Base-by-base conservation (phyloP, 2,329 filamentous ascomycete species). In the Ascochyta clinopodiicola region DNA sequence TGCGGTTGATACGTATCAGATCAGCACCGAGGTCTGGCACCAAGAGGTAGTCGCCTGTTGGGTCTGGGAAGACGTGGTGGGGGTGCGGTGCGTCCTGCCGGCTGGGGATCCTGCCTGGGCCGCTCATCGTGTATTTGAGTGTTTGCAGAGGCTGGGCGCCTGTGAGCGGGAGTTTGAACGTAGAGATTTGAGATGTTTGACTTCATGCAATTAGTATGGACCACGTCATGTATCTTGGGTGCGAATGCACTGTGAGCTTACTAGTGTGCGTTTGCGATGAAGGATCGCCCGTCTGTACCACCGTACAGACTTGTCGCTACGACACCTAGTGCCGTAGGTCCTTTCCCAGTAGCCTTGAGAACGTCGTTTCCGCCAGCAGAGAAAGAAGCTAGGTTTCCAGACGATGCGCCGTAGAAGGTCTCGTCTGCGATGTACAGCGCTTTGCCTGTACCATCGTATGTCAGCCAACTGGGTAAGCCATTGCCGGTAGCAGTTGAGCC, bases 81-180 rank as follows among this genome's bases (percentile, higher is more conserved):
- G 82, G 83, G 61, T 86, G 84, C 6, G 83, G 77, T 5, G 77
- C 78, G 52, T 85, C 80, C 67, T 86, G 84, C n/a, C 84, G 80
- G 27, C 63, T 68, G 4, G 80, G 71, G 40, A 77, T 73, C 10
- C 81, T 75, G 0, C 82, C 82, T 0, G 76, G 75, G 1, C 60
- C 60, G 32, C 46, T 44, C 66, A 71, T 69, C 2, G 63, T 71
- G 36, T 66, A 73, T 44, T 70, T 69, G 19, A 74, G 21, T 7
- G 66, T 64, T 44, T 73, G 69, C 1, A 71, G 61, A 7, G 69
- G 62, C 44, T 66, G 62, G 15, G 63, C 64, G 21, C 62, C 63
- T 31, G 35, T 67, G 47, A 75, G 59, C 2, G 73, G 73, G 25
- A 75, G 62, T 57, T 73, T 74, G 62, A 71, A 75, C 4, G 70